Evolutionary conservation across 78 protist species (phyloP), one percentile per base, ranked within the genome.

Genomic region (Protostelium mycophagum): DNA sequence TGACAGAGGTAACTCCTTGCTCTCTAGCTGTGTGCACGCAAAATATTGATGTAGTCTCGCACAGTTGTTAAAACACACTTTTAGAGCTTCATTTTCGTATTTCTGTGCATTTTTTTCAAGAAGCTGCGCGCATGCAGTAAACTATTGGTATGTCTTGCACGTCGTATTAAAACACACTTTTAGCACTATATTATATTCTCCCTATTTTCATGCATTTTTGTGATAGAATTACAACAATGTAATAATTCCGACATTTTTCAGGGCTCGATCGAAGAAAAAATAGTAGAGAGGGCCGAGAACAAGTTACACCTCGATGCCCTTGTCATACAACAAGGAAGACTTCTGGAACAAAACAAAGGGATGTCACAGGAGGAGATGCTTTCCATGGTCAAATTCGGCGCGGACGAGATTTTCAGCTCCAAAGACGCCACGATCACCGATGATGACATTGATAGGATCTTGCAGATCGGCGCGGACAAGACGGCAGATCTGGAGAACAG

Each of bases 261-360:
- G 37, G 87, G 38, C 23, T 91, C 98, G 10, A 97, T 99, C 87
- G 99, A 99, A 38, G 99, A 98, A 93, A 94, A 96, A 38, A 97
- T 99, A 85, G 85, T 97, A 0, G 97, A 98, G 73, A 89, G 99
- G 0, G 99, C 99, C 25, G 95, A 97, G 90, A 90, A 86, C 91
- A 98, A 98, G 96, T 90, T 99, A 34, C 96, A 95, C 34, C 91
- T 99, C 35, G 99, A 99, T 86, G 97, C 98, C 10, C 28, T 97
- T 38, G 99, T 99, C 38, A 97, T 99, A n/a, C 99, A 99, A 96
- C 98, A 96, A 63, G 98, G 98, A 23, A 94, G 96, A 38, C 84
- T 92, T 10, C 86, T 89, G 37, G 95, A 95, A 28, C 90, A 94
- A 37, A 84, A 90, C 34, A 97, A 96, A 83, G 38, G 86, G 25